phyloP scores from a whole-genome alignment of 2,329 filamentous ascomycete genomes.

The Juglanconis sp. region DNA sequence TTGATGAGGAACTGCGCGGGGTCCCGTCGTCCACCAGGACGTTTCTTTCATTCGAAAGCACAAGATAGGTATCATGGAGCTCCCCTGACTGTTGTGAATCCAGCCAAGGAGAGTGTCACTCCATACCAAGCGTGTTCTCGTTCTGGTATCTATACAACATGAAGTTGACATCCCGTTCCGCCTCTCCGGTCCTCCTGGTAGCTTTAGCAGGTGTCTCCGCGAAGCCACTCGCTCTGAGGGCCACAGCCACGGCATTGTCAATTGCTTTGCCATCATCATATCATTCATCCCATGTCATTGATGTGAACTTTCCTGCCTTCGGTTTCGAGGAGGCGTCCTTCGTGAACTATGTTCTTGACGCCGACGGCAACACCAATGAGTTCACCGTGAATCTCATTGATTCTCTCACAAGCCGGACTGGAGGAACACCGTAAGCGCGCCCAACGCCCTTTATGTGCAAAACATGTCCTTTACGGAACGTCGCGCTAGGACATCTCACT shows the following conservation, averaged over 20 bases:
- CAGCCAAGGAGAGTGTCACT: not conserved
- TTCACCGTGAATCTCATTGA: constrained; percentile 32
- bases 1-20: not conserved
- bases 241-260: not conserved
- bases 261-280: not conserved
- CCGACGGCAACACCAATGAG: constrained; percentile 26
- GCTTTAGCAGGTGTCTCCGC: not conserved
- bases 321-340: constrained; percentile 32
- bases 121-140: too few species aligned
- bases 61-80: not conserved
- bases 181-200: not conserved
- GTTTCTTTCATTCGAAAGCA: not conserved
- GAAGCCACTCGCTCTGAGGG: not conserved
- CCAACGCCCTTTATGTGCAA: too few species aligned
- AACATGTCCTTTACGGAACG: too few species aligned
- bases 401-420: constrained; percentile 29
- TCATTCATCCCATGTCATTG: not conserved
- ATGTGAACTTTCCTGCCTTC: constrained; percentile 25
- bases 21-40: not conserved
- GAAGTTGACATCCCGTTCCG: not conserved
- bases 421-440: constrained; percentile 23
- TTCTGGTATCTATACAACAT: not conserved
- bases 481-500: not conserved
- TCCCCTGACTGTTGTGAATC: too few species aligned
- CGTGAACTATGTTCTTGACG: constrained; percentile 28